A percentile compares a stretch with the other conserved stretches of the same genome.
Evolutionary conservation across 2,329 filamentous ascomycete species (phyloP).

Genomic region (Passalora sequoiae): DNA sequence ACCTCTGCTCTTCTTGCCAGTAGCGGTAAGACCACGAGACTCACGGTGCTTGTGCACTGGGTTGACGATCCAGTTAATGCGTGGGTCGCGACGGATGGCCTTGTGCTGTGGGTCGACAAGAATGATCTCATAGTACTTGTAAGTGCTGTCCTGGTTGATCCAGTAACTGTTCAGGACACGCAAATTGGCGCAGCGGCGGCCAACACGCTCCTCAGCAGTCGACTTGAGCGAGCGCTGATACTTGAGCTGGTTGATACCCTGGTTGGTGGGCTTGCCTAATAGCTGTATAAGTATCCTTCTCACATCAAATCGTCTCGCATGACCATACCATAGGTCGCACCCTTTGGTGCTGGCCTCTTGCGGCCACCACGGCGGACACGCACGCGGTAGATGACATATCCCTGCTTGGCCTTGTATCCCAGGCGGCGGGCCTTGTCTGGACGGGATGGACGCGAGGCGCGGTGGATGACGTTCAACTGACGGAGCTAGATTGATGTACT

Average conservation of each 20-base stretch:
- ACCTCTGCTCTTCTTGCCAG: constrained; percentile 99
- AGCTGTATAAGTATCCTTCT: constrained; percentile 24
- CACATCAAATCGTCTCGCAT: constrained; percentile 4
- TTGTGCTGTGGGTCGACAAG: constrained; percentile 99
- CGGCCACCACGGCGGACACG: constrained; percentile 97
- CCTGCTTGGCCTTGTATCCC: constrained; percentile 99
- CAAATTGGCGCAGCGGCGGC: constrained; percentile 96
- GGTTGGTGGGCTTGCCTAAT: constrained; percentile 99
- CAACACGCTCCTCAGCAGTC: constrained; percentile 99
- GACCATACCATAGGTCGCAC: constrained; percentile 91
- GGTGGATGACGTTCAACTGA: constrained; percentile 99
- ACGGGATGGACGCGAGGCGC: constrained; percentile 93
- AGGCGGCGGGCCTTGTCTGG: constrained; percentile 99
- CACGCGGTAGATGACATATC: constrained; percentile 99
- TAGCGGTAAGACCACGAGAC: constrained; percentile 91
- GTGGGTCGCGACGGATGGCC: constrained; percentile 96
- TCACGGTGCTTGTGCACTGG: constrained; percentile 99
- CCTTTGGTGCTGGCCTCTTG: constrained; percentile 94
- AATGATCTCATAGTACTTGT: constrained; percentile 99
- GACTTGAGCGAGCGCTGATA: constrained; percentile 98
- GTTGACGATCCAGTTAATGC: constrained; percentile 99
- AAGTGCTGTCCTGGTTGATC: constrained; percentile 99
- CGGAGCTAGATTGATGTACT: constrained; percentile 99
- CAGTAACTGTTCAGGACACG: constrained; percentile 99
- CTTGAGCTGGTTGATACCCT: constrained; percentile 99